These are phyloP conservation scores for Trichoderma sp. DNA, from an alignment of 2,329 filamentous ascomycete genomes.

Conservation along the genomic window DNA sequence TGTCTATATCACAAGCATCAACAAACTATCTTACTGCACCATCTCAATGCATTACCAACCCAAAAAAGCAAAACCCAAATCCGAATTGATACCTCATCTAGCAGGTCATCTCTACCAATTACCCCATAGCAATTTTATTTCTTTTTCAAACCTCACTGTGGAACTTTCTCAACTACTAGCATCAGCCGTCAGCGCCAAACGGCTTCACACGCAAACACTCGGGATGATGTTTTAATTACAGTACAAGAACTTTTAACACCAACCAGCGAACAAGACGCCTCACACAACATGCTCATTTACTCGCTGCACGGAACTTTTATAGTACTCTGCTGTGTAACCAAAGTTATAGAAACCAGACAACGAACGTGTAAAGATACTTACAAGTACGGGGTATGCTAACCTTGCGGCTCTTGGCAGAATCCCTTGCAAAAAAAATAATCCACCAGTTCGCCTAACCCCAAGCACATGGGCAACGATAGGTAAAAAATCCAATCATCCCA, in stretches of 20 bases:
- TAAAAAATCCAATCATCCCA: not conserved
- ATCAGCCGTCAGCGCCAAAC: not conserved
- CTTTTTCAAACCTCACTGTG: not conserved
- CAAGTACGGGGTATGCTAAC: not conserved
- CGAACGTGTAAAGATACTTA: not conserved
- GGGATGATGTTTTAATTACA: not conserved
- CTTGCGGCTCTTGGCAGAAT: not conserved
- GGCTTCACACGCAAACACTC: not conserved
- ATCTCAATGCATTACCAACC: not conserved
- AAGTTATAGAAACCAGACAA: not conserved
- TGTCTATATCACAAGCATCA: not conserved
- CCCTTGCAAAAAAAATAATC: not conserved
- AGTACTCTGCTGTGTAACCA: not conserved
- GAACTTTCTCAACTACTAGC: not conserved
- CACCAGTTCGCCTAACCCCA: not conserved
- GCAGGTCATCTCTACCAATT: not conserved
- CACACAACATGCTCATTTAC: not conserved
- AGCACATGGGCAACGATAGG: not conserved
- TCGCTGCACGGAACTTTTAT: not conserved
- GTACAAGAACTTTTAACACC: not conserved
- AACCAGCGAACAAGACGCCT: not conserved
- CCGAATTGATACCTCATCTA: not conserved
- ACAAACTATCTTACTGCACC: not conserved
- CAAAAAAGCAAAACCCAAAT: not conserved
- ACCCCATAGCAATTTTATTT: not conserved